Evolutionary conservation across 192 early-diverging fungal species (phyloP).

Genomic region (Podila epicladia): DNA sequence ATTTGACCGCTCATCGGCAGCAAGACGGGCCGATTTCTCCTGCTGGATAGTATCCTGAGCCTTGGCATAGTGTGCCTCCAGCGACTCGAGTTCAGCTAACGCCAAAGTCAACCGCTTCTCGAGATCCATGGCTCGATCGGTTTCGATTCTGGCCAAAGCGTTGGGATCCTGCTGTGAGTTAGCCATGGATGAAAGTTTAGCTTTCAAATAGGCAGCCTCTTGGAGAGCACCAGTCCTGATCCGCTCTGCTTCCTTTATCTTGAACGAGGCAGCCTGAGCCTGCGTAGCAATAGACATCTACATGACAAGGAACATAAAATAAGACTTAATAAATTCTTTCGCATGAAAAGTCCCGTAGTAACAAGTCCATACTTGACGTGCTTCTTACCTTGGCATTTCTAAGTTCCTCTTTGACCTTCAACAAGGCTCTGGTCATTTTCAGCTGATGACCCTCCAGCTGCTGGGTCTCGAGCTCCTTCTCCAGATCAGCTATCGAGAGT

Average conservation of each 20-base stretch:
- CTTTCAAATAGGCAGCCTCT: slow-evolving; percentile 64
- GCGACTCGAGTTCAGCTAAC: slow-evolving; percentile 51
- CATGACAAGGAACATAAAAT: not conserved
- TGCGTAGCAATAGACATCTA: slow-evolving; percentile 56
- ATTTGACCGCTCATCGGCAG: slow-evolving; percentile 59
- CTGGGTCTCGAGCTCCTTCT: slow-evolving; percentile 40
- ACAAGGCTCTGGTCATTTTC: slow-evolving; percentile 54
- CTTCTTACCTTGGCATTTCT: slow-evolving; percentile 43
- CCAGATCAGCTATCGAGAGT: slow-evolving; percentile 32
- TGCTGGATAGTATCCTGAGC: slow-evolving; percentile 52
- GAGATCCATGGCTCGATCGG: slow-evolving; percentile 54
- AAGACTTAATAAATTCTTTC: not conserved
- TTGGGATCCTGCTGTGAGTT: slow-evolving; percentile 40
- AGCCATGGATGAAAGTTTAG: slow-evolving; percentile 58
- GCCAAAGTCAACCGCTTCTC: slow-evolving; percentile 57
- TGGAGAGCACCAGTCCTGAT: slow-evolving; percentile 63
- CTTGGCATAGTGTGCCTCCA: slow-evolving; percentile 45
- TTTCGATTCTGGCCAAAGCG: slow-evolving; percentile 54
- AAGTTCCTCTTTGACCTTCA: slow-evolving; percentile 60
- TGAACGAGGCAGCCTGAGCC: slow-evolving; percentile 56
- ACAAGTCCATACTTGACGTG: not conserved
- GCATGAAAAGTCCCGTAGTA: too few relatives aligned
- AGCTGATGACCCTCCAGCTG: slow-evolving; percentile 53
- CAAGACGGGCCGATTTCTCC: slow-evolving; percentile 52
- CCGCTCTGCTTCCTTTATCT: slow-evolving; percentile 59